Evolutionary conservation across 495 filamentous ascomycete genomes (phyloP), one percentile per base, ranked within the genome.

Genomic region (Talaromyces nanjingensis): DNA sequence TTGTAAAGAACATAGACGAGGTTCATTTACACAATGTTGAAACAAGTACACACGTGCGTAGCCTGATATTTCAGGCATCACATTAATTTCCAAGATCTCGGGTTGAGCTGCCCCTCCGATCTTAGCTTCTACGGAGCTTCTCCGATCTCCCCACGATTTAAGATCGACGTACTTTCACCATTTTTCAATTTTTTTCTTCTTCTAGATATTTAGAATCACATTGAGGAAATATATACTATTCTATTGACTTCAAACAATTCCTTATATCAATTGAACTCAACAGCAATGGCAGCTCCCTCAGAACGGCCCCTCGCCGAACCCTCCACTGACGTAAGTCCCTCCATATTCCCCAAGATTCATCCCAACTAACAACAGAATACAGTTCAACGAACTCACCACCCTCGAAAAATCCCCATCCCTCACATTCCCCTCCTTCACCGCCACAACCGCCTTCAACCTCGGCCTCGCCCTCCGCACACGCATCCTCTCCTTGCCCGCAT

Each of bases 401-500:
- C 76, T 76, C 65, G 86, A 88, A 73, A 68, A 74, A 63, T 75
- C 72, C 68, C 33, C 67, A 31, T 74, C 79, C 5, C 78, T 89
- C 64, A 72, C 79, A 49, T 84, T 92, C 69, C 69, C 76, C 39
- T 72, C 78, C 63, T 92, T 93, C 78, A 90, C 87, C 24, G 70
- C 83, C 27, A 89, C 89, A 55, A 78, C 75, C 53, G 80, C 83
- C 22, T 82, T 92, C 61, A 77, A 76, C 11, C 84, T 86, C 9
- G 82, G 91, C 22, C 76, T 85, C 58, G 72, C 80, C 22, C 78
- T 87, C 33, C 72, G 37, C 37, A 16, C 37, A 9, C 37, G 37
- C 37, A 42, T 42, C 14, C 37, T 42, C 3, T 42, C 37, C 12
- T 16, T 42, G 9, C 84, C 0, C 12, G 65, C 72, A n/a, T 11